A percentile compares a stretch with the other conserved stretches of the same genome.
Evolutionary conservation across 2,329 filamentous ascomycete genomes (phyloP).

Genomic region (Colletotrichum lini): DNA sequence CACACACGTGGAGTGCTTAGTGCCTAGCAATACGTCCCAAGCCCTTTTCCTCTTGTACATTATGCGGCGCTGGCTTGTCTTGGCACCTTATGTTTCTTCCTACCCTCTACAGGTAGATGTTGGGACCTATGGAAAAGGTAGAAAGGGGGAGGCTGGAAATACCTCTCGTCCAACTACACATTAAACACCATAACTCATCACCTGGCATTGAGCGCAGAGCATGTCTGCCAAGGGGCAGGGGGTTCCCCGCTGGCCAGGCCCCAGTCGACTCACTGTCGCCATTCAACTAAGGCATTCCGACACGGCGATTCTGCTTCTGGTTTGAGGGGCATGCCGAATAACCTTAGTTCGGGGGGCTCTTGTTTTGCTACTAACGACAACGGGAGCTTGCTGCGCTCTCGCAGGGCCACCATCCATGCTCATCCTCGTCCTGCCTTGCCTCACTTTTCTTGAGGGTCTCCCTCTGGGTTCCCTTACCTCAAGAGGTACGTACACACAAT

Average conservation of each 20-base stretch:
- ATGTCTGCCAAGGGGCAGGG: background rate
- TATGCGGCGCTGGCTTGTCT: constrained; percentile 15
- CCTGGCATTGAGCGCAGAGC: no score
- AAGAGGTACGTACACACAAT: background rate
- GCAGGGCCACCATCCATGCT: constrained; percentile 12
- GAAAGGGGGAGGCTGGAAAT: background rate
- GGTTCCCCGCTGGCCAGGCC: constrained; percentile 12
- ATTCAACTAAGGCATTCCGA: constrained; percentile 35
- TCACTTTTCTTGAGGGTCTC: constrained; percentile 1
- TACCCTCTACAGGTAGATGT: background rate
- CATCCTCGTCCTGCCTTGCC: constrained; percentile 8
- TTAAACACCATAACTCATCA: background rate
- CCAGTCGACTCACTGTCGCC: constrained; percentile 20
- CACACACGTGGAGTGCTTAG: background rate
- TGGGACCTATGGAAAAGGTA: background rate
- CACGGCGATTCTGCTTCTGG: constrained; percentile 18
- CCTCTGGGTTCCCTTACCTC: background rate
- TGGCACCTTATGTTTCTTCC: constrained; percentile 18
- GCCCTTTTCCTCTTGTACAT: background rate
- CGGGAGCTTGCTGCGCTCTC: constrained; percentile 16
- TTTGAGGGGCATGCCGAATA: constrained; percentile 29
- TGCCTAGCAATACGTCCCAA: background rate
- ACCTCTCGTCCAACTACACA: background rate
- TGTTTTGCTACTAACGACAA: constrained; percentile 26
- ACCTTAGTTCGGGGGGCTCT: constrained; percentile 26